Evolutionary conservation across 2,329 filamentous ascomycete genomes (phyloP).

Genomic region (Diaporthe citrichinensis): DNA sequence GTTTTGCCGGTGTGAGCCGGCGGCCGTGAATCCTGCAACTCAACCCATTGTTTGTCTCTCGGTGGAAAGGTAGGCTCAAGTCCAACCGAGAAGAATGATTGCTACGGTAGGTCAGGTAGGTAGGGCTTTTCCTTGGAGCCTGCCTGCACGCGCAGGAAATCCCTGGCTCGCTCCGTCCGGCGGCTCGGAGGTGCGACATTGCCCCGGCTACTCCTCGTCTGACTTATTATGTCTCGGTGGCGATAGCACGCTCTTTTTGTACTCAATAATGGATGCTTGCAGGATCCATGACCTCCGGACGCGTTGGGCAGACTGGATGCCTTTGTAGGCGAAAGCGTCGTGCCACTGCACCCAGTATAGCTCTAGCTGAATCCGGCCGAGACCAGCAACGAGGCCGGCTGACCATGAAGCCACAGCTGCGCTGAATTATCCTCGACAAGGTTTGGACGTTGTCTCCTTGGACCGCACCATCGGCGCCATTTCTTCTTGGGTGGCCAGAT

Average conservation of each 20-base stretch:
- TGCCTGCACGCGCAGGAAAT: neutral
- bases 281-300: neutral
- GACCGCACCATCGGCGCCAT: slow-evolving; percentile 3
- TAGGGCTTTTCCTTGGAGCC: neutral
- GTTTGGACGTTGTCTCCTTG: neutral
- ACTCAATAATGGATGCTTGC: neutral
- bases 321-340: slow-evolving; percentile 4
- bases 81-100: neutral
- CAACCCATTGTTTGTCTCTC: neutral
- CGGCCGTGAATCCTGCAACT: neutral
- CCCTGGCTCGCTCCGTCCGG: neutral
- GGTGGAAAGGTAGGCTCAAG: neutral
- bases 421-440: neutral
- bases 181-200: neutral
- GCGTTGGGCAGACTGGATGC: neutral
- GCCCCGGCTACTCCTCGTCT: neutral
- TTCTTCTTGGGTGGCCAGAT: neutral
- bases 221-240: neutral
- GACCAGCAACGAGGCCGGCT: slow-evolving; percentile 1
- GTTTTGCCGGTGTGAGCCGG: slow-evolving; percentile 21
- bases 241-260: neutral
- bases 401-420: slow-evolving; percentile 5
- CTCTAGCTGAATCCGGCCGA: slow-evolving; percentile 16
- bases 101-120: neutral
- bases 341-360: neutral